These are phyloP conservation scores for Coccinonectria pachysandricola DNA, from an alignment of 2,329 filamentous ascomycete species.

Conservation along the genomic window DNA sequence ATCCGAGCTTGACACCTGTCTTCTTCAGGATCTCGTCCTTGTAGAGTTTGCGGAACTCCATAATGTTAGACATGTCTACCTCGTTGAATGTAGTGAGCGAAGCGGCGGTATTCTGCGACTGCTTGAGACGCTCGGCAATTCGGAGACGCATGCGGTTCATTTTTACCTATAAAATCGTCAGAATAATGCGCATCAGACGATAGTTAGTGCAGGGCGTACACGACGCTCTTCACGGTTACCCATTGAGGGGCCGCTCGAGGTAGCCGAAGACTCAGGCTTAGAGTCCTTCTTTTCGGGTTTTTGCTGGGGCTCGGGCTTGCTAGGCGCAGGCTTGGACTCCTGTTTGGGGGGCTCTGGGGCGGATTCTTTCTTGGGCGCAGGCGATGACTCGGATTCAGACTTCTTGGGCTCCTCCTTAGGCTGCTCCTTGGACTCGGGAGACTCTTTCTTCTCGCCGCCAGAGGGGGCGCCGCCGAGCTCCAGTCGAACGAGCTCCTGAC, in stretches of 20 bases:
- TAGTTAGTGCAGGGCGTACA: constrained; percentile 47
- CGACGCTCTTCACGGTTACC: constrained; percentile 80
- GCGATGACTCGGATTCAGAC: constrained; percentile 14
- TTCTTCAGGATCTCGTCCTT: constrained; percentile 96
- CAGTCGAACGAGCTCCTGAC: constrained; percentile 79
- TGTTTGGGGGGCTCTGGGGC: constrained; percentile 25
- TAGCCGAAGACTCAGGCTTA: constrained; percentile 10
- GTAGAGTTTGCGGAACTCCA: constrained; percentile 95
- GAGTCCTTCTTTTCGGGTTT: constrained; percentile 19
- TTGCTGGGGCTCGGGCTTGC: constrained; percentile 14
- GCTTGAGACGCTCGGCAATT: constrained; percentile 95
- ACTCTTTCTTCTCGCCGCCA: constrained; percentile 30
- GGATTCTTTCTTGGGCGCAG: constrained; percentile 25
- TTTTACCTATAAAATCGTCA: constrained; percentile 86
- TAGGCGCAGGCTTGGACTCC: constrained; percentile 16
- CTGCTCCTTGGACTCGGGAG: constrained; percentile 15
- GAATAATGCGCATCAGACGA: too few species aligned
- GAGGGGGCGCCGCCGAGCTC: constrained; percentile 58
- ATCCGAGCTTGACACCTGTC: constrained; percentile 95
- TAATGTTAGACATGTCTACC: constrained; percentile 95
- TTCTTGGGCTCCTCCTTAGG: constrained; percentile 22
- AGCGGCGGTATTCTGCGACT: constrained; percentile 96
- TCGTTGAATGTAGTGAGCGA: constrained; percentile 98
- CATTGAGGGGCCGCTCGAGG: constrained; percentile 28
- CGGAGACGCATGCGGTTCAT: constrained; percentile 99